Evolutionary conservation across 106 monocot species (phyloP).

Genomic region (Dioscorea dumetorum): DNA sequence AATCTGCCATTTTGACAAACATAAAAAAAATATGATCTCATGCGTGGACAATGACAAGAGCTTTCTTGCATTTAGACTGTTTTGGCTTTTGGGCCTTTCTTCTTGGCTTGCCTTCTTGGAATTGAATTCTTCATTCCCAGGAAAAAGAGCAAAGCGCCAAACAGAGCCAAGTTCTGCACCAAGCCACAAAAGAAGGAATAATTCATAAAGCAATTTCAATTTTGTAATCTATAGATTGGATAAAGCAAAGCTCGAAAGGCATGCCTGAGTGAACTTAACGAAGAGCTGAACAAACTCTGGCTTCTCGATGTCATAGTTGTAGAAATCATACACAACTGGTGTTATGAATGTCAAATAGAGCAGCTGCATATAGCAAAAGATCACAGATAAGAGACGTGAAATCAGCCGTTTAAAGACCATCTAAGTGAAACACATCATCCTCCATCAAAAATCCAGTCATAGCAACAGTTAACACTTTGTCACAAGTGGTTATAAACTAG

Average conservation of each 20-base stretch:
- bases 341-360: slow-evolving; percentile 52
- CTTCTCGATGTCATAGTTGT: slow-evolving; percentile 65
- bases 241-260: background rate
- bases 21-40: no score
- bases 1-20: background rate
- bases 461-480: no score
- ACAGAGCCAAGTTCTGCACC: slow-evolving; percentile 68
- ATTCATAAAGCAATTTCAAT: no score
- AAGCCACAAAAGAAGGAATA: background rate
- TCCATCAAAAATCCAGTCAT: no score
- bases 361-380: slow-evolving; percentile 21
- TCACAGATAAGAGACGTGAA: background rate
- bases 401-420: no score
- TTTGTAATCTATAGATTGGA: background rate
- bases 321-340: slow-evolving; percentile 75
- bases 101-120: slow-evolving; percentile 58
- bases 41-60: background rate
- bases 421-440: no score
- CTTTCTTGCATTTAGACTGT: background rate
- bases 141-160: slow-evolving; percentile 76
- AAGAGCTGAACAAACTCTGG: slow-evolving; percentile 66
- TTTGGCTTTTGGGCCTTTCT: slow-evolving; percentile 61
- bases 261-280: slow-evolving; percentile 62
- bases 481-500: no score
- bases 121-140: slow-evolving; percentile 76